Base-by-base conservation (phyloP, 208 protist species). In the Polymyxa betae region DNA sequence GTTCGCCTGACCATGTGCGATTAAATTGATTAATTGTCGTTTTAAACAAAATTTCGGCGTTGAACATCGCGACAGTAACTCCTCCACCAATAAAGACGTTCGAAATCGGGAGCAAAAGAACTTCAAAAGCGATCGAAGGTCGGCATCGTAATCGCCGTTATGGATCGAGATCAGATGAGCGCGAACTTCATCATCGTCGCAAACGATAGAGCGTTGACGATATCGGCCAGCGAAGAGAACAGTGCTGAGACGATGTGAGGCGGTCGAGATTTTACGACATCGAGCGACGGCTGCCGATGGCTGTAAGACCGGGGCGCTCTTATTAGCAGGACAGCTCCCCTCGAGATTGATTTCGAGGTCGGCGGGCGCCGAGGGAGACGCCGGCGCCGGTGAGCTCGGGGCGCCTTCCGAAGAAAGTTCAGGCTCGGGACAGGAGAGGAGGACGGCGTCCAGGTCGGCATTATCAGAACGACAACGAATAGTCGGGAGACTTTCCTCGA, bases 81-180 rank as follows among this genome's bases (percentile, higher is more conserved):
- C 72, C 16, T 5, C 72, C 16, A 43, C n/a, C 10, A 20, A 20
- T 5, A 43, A n/a, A 82, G 5, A 5, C 16, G 40, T 43, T 5
- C 72, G 72, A n/a, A 43, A 35, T 82, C 72, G n/a, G n/a, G 5
- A 5, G 35, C 16, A 82, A 82, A 35, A 43, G 16, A 5, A 82
- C 35, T 5, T 40, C 72, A 43, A 82, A 5, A 43, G 5, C 72
- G n/a, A 45, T 35, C 16, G 72, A 24, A 60, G 49, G 12, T 82
- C 16, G n/a, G n/a, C 16, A n/a, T 82, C 72, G 40, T 35, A 35
- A 12, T 43, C 72, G 16, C 16, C 16, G n/a, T 43, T 35, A 35
- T 35, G n/a, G 72, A 82, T 82, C 16, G 72, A 82, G 40, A 82
- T 5, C 72, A 82, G 5, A n/a, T 20, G 72, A 82, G 72, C 72